phyloP scores from a whole-genome alignment of 176 grass and related monocot genomes.

The Aechmea fasciata region DNA sequence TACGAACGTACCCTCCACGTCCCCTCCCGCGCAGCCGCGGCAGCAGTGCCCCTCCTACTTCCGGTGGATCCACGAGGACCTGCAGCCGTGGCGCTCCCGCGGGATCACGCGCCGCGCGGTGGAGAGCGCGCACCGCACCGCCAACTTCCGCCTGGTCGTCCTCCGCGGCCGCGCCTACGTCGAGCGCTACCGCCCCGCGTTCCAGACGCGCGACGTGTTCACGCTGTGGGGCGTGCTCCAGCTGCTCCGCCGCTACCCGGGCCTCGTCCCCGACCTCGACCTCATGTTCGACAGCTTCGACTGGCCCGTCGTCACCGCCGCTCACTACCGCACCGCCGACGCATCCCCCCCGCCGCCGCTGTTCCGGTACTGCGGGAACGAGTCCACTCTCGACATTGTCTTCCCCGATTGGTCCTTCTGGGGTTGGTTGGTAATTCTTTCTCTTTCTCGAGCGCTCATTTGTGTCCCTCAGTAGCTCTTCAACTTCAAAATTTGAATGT shows the following conservation, averaged over 20 bases:
- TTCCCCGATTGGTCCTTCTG: conserved; percentile 98
- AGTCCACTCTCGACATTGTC: conserved; percentile 55
- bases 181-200: conserved; percentile 36
- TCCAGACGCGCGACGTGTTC: conserved; percentile 72
- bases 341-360: conserved; percentile 38
- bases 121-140: conserved; percentile 36
- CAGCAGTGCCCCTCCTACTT: conserved; percentile 60
- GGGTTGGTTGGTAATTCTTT: conserved; percentile 89
- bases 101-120: conserved; percentile 67
- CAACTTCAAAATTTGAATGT: no score
- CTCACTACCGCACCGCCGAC: conserved; percentile 27
- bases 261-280: conserved; percentile 73
- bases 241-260: conserved; percentile 68
- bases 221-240: conserved; percentile 84
- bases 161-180: conserved; percentile 42
- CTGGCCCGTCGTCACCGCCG: conserved; percentile 45
- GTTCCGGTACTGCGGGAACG: conserved; percentile 68
- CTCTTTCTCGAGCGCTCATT: background rate
- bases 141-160: conserved; percentile 64
- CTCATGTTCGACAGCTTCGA: conserved; percentile 93
- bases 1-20: background rate
- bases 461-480: no score
- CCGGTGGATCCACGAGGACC: conserved; percentile 91
- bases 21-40: conserved; percentile 23
- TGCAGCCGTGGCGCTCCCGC: conserved; percentile 61